Evolutionary conservation across 495 filamentous ascomycete species (phyloP).

Genomic region (Symbiotaphrina buchneri): DNA sequence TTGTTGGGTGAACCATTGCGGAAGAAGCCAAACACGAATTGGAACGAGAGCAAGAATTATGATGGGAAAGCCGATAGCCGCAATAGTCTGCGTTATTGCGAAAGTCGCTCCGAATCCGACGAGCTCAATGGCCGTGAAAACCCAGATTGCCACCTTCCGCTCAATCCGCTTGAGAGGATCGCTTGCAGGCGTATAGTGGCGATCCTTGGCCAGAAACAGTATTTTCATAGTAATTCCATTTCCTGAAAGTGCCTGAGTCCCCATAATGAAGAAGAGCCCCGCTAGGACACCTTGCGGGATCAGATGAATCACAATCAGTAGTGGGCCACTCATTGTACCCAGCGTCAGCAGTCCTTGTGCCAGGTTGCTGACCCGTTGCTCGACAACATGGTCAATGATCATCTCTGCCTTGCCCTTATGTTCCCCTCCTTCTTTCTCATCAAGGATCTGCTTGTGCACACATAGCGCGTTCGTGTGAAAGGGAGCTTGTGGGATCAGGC

Average conservation of each 20-base stretch:
- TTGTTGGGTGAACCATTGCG: conserved; percentile 37
- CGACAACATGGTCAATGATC: conserved; percentile 52
- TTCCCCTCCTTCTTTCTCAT: conserved; percentile 24
- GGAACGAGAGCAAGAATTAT: conserved; percentile 72
- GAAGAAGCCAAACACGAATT: conserved; percentile 46
- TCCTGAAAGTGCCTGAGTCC: conserved; percentile 52
- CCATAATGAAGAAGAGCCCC: conserved; percentile 91
- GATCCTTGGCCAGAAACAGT: conserved; percentile 51
- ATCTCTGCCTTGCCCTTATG: conserved; percentile 39
- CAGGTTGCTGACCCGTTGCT: conserved; percentile 77
- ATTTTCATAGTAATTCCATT: conserved; percentile 75
- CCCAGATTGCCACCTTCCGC: conserved; percentile 43
- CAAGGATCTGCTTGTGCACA: conserved; percentile 39
- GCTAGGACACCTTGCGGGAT: conserved; percentile 78
- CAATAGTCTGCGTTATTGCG: conserved; percentile 89
- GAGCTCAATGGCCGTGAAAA: conserved; percentile 55
- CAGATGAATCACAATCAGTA: conserved; percentile 60
- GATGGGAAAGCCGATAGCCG: conserved; percentile 82
- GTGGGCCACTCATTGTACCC: conserved; percentile 70
- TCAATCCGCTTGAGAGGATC: conserved; percentile 43
- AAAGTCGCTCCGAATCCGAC: conserved; percentile 70
- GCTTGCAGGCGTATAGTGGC: conserved; percentile 30
- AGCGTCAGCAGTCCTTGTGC: conserved; percentile 65
- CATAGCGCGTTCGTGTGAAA: conserved; percentile 78
- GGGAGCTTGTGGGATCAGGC: conserved; percentile 73